Conservation (phyloP, 2,329 filamentous ascomycete genomes). For the Paecilomyces sp. region DNA sequence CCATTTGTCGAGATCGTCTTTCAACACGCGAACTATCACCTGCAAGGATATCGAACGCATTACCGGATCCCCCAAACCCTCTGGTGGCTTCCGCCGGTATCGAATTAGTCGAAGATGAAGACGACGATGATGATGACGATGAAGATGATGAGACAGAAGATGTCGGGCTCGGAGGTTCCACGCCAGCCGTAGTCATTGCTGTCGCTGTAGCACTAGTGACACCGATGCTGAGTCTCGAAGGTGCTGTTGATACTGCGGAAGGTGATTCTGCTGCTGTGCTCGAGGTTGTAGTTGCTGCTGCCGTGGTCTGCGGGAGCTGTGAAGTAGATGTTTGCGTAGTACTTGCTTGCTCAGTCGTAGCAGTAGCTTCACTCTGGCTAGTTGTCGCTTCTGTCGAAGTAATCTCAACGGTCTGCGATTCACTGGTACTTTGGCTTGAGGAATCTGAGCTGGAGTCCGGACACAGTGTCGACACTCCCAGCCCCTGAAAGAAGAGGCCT, state of each 20-base stretch:
- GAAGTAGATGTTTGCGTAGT: not conserved
- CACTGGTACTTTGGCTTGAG: not conserved
- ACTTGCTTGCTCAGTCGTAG: not conserved
- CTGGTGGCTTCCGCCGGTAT: not conserved
- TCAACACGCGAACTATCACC: not conserved
- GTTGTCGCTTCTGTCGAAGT: not conserved
- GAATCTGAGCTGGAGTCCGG: not conserved
- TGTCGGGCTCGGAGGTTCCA: not conserved
- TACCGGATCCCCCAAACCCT: slow-evolving; percentile 1
- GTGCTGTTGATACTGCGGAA: not conserved
- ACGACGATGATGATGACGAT: not conserved
- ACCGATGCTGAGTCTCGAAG: not conserved
- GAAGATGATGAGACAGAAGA: not conserved
- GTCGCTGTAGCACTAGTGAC: not conserved
- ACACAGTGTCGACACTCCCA: slow-evolving; percentile 1
- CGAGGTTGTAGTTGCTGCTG: not conserved
- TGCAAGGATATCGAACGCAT: slow-evolving; percentile 2
- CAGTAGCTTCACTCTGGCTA: not conserved
- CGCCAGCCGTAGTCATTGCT: not conserved
- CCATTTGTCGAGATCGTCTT: not conserved
- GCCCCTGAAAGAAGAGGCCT: slow-evolving; percentile 1
- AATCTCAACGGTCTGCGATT: not conserved
- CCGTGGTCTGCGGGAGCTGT: not conserved
- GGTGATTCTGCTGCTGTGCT: not conserved
- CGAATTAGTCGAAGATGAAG: not conserved